Percentiles rank a stretch among this genome's conserved stretches.
These are phyloP conservation scores for Acacia concinna DNA, from an alignment of 331 rosid species.

Conservation along the genomic window DNA sequence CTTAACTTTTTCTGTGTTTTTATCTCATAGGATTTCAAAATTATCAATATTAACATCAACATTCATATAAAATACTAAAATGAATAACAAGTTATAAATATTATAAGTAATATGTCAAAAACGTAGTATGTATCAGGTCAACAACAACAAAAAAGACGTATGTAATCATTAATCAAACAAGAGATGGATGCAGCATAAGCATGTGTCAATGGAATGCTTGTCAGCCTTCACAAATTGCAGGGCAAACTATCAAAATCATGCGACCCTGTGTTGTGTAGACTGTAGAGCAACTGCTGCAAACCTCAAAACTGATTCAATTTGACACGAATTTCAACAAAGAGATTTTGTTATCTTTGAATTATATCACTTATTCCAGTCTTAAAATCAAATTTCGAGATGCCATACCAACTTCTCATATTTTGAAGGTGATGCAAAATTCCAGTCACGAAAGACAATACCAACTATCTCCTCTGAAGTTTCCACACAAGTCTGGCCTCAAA, in stretches of 20 bases:
- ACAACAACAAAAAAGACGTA: too few species aligned
- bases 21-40: background rate
- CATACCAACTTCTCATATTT: background rate
- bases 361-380: background rate
- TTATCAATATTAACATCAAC: background rate
- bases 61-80: background rate
- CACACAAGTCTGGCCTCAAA: background rate
- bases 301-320: background rate
- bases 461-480: conserved; percentile 17
- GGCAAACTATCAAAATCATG: background rate
- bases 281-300: conserved; percentile 24
- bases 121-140: too few species aligned
- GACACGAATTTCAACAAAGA: background rate
- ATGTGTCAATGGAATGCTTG: conserved; percentile 5
- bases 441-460: background rate
- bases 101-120: too few species aligned
- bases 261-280: background rate
- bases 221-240: conserved; percentile 23
- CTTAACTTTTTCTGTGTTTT: background rate
- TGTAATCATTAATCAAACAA: background rate
- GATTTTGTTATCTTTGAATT: background rate
- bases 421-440: background rate
- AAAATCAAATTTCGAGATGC: background rate
- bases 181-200: background rate
- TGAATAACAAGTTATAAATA: too few species aligned